Conservation (phyloP, 2,329 filamentous ascomycete genomes). For the Hypoxylon sp. region DNA sequence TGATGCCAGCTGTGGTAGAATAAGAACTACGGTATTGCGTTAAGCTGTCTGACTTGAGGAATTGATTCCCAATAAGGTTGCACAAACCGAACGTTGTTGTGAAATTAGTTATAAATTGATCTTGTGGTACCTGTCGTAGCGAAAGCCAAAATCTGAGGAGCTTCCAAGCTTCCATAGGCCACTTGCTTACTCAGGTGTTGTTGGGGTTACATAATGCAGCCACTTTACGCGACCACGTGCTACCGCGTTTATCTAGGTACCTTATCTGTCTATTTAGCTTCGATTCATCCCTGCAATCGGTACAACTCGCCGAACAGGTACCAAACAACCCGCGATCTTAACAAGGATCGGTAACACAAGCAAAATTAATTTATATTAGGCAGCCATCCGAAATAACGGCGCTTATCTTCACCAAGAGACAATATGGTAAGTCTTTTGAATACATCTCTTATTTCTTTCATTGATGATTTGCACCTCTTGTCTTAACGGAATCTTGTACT, state of each 20-base stretch:
- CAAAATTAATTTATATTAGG: neutral
- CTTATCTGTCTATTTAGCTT: neutral
- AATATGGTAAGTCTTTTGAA: constrained; percentile 40
- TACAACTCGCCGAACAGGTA: constrained; percentile 8
- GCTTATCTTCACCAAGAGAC: neutral
- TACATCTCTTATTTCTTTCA: neutral
- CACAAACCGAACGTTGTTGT: neutral
- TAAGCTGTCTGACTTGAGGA: neutral
- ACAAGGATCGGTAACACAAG: neutral
- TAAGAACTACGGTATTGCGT: neutral
- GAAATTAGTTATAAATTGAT: neutral
- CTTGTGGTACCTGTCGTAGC: neutral
- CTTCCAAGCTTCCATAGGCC: constrained; percentile 12
- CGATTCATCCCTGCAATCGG: constrained; percentile 25
- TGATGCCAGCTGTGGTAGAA: neutral
- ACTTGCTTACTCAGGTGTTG: constrained; percentile 4
- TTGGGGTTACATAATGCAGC: neutral
- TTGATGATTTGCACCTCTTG: neutral
- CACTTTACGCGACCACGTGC: constrained; percentile 46
- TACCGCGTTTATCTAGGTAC: constrained; percentile 35
- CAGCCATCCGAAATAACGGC: neutral
- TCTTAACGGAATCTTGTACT: neutral
- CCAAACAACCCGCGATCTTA: neutral
- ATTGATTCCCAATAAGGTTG: neutral
- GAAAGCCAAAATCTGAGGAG: constrained; percentile 16